Percentiles rank a stretch among this genome's conserved stretches.
phyloP scores from a whole-genome alignment of 1,284 basidiomycete species.

The Rhodotorula glutinis region DNA sequence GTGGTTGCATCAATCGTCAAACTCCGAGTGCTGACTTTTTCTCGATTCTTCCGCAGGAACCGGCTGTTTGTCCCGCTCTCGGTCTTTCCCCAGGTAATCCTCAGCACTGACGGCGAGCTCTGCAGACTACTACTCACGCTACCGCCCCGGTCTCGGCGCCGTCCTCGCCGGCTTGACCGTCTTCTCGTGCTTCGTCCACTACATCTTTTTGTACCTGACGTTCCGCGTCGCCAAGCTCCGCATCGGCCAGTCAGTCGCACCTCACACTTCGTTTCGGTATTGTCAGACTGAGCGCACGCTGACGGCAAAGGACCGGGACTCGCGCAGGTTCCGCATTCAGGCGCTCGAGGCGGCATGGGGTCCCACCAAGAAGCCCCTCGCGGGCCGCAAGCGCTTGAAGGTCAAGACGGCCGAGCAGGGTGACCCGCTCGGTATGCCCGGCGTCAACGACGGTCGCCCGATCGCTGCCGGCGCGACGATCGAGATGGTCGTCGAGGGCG shows the following conservation, averaged over 20 bases:
- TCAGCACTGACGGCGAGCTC: background rate
- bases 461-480: conserved; percentile 34
- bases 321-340: conserved; percentile 41
- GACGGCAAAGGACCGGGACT: no score
- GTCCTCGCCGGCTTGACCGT: conserved; percentile 71
- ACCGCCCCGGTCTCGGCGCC: conserved; percentile 77
- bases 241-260: conserved; percentile 50
- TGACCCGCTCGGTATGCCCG: conserved; percentile 31
- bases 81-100: rapidly evolving
- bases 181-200: conserved; percentile 73
- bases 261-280: background rate
- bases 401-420: conserved; percentile 41
- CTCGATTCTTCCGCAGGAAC: conserved; percentile 31
- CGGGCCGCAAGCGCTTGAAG: conserved; percentile 31
- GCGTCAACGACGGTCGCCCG: conserved; percentile 32
- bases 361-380: conserved; percentile 32
- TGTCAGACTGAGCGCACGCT: background rate
- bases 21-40: background rate
- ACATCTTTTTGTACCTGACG: conserved; percentile 70
- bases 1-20: background rate
- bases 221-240: conserved; percentile 67
- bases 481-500: conserved; percentile 44
- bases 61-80: conserved; percentile 31
- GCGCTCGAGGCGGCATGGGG: conserved; percentile 45
- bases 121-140: conserved; percentile 83